Evolutionary conservation across 1,284 basidiomycete genomes (phyloP).

Genomic region (Thecaphora frezii): DNA sequence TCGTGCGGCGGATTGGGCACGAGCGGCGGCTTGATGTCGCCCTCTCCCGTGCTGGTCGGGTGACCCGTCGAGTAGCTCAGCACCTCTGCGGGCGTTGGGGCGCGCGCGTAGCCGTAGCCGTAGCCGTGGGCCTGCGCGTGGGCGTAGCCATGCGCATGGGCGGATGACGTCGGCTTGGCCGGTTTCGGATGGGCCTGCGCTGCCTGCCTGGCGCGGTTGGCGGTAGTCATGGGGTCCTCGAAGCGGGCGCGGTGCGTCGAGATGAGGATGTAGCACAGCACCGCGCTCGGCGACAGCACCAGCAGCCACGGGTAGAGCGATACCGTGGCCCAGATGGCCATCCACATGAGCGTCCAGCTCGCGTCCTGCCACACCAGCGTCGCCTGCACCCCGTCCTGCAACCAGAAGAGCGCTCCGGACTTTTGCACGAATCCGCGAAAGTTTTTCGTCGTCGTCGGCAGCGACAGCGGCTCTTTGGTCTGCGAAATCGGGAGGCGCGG

Average conservation of each 20-base stretch:
- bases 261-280: slow-evolving; percentile 51
- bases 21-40: slow-evolving; percentile 30
- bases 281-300: slow-evolving; percentile 43
- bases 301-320: slow-evolving; percentile 51
- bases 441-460: slow-evolving; percentile 53
- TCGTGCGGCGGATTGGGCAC: slow-evolving; percentile 54
- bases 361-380: slow-evolving; percentile 57
- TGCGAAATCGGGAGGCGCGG: slow-evolving; percentile 48
- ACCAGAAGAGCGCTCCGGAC: slow-evolving; percentile 54
- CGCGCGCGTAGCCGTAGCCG: neutral
- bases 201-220: slow-evolving; percentile 17
- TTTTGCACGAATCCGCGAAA: slow-evolving; percentile 58
- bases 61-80: slow-evolving; percentile 22
- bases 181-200: slow-evolving; percentile 11
- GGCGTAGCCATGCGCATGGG: slow-evolving; percentile 10
- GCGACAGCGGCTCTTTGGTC: slow-evolving; percentile 52
- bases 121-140: too few relatives aligned
- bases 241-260: slow-evolving; percentile 44
- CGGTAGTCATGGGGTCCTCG: slow-evolving; percentile 34
- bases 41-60: slow-evolving; percentile 26
- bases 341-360: slow-evolving; percentile 56
- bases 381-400: slow-evolving; percentile 55
- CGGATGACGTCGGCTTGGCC: slow-evolving; percentile 1
- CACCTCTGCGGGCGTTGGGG: slow-evolving; percentile 13
- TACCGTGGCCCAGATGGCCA: slow-evolving; percentile 55